Base-by-base conservation (phyloP, 83 land plant genomes). In the Thuja plicata region DNA sequence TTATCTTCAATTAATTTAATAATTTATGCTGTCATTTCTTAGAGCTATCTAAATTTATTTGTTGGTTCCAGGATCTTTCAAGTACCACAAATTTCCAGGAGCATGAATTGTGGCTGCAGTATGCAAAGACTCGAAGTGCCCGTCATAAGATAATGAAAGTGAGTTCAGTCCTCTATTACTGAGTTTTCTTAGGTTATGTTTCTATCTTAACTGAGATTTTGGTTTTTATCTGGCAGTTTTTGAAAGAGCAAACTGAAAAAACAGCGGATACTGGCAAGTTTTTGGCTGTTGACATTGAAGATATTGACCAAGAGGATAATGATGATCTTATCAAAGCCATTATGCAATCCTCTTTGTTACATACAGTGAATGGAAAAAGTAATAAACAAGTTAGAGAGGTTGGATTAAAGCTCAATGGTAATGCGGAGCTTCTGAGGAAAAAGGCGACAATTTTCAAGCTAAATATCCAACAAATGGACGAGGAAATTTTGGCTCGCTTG, bases 101-200 rank as follows among this genome's bases (percentile, higher is more conserved):
- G 92, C 99, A 97, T 88, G 92, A 95, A 79, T 97, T 94, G 87
- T 98, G 99, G 99, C 88, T 98, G 89, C 97, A 95, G 60, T 95
- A 96, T 94, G 99, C 99, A 40, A 97, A 94, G 89, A 98, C 99
- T 21, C 94, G 99, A 43, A 97, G 99, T 93, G 99, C 99, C 32
- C 92, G 99, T 32, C 99, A 98, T 89, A 98, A 98, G 84, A 99
- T 98, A 73, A 95, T 97, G 89, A 98, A 95, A 88, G 99, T 94
- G 92, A 54, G 92, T 41, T 74, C 3, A 50, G 37, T 45, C 32
- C 15, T 81, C 34, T 34, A 35, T 70, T 48, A 50, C 62, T 35
- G 43, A 50, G 45, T 88, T 86, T 40, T 88, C 32, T 38, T 24
- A 74, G 55, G n/a, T 77, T 88, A 55, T 74, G 37, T 74, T 92